Base-by-base conservation (phyloP, 192 early-diverging fungal species). In the Glomus cerebriforme region DNA sequence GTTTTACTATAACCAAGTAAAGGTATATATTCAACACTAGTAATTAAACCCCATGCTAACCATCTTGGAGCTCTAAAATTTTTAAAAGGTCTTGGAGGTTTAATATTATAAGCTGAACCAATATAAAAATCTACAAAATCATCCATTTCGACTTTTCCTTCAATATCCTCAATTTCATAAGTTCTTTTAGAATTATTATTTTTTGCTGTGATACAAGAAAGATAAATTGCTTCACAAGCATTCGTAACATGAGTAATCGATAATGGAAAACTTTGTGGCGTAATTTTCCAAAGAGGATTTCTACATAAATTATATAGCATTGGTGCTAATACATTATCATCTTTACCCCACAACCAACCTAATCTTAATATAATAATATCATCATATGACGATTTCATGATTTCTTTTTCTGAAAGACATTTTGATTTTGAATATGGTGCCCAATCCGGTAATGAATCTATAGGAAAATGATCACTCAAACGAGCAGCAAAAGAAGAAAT, bases 401-500 rank as follows among this genome's bases (percentile, higher is more conserved):
- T 59, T 22, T 63, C 17, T 26, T 60, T 32, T 43, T 76, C 74
- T 9, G 74, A 31, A 34, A 64, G 54, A 35, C 35, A 35, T 76
- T 76, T 76, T 7, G 74, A 76, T 76, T 76, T 76, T n/a, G 59
- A 64, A 45, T 76, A 76, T 63, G 74, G 74, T 37, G 74, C 74
- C 74, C 74, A 76, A 35, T 76, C 62, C 35, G 74, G 74, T 12
- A 76, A 64, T 26, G n/a, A 22, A 60, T 76, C 74, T 76, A 35
- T 63, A 32, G 59, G 32, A 45, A 34, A 43, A 45, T 76, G 60
- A 64, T 60, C 34, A 37, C 22, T 43, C 43, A 76, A 13, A n/a
- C 15, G 29, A n/a, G 74, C 35, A 27, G 74, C 39, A 63, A 76
- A 76, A 1, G 74, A 76, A 43, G 74, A 76, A 17, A 76, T 60